Conservation (phyloP, 345 rosid genomes). For the Gossypium mustelinum region DNA sequence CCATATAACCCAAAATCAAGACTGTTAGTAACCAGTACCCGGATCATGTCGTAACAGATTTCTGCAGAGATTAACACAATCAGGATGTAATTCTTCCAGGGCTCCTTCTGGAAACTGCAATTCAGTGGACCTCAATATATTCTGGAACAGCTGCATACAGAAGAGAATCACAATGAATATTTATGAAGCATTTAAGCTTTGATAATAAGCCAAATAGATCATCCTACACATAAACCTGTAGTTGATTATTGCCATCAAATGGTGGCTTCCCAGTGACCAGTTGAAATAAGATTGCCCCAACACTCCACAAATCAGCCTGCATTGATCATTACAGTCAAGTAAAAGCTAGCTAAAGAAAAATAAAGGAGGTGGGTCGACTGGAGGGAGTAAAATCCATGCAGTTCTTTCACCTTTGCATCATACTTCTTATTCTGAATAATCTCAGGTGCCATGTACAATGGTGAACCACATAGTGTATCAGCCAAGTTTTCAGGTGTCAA, state of each 20-base stretch:
- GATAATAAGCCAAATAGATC: neutral
- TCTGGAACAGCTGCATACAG: constrained; percentile 64
- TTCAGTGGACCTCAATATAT: constrained; percentile 64
- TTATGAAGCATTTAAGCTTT: constrained; percentile 11
- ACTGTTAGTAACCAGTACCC: constrained; percentile 32
- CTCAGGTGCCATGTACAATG: constrained; percentile 91
- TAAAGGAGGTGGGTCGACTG: neutral
- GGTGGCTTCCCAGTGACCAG: constrained; percentile 82
- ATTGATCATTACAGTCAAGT: constrained; percentile 15
- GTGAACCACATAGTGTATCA: constrained; percentile 76
- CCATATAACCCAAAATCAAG: neutral
- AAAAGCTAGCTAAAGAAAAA: neutral
- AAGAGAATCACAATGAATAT: constrained; percentile 19
- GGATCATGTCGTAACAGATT: constrained; percentile 64
- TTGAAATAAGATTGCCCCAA: constrained; percentile 77
- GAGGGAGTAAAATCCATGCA: neutral
- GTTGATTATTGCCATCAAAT: constrained; percentile 62
- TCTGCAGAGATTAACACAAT: constrained; percentile 72
- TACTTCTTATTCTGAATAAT: constrained; percentile 71
- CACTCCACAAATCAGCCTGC: constrained; percentile 95
- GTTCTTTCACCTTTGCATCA: constrained; percentile 73
- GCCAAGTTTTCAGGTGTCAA: constrained; percentile 64
- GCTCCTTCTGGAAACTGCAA: constrained; percentile 60
- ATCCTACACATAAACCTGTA: constrained; percentile 43
- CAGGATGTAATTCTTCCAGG: constrained; percentile 53